Evolutionary conservation across 2,329 filamentous ascomycete species (phyloP).

Genomic region (Rhynchosporium secalis): DNA sequence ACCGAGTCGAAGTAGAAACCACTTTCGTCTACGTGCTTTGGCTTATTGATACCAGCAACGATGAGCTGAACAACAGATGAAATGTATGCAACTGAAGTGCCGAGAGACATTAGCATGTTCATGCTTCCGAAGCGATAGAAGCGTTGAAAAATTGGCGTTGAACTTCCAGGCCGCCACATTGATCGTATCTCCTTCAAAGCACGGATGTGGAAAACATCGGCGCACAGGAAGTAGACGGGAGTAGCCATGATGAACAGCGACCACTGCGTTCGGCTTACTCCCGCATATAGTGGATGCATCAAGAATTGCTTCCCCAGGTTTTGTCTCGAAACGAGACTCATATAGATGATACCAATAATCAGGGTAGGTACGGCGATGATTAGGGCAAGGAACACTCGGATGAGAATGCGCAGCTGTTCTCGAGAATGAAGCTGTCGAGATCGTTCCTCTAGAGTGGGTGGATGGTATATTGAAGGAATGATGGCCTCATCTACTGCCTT

Average conservation of each 20-base stretch:
- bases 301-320: constrained; percentile 63
- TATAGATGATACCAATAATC: constrained; percentile 85
- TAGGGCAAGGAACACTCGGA: constrained; percentile 69
- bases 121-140: constrained; percentile 96
- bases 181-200: constrained; percentile 76
- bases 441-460: constrained; percentile 80
- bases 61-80: constrained; percentile 79
- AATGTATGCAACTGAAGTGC: constrained; percentile 84
- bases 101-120: constrained; percentile 90
- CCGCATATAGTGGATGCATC: constrained; percentile 69
- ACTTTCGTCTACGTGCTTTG: constrained; percentile 46
- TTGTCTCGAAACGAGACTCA: constrained; percentile 69
- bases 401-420: constrained; percentile 67
- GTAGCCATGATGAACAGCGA: constrained; percentile 79
- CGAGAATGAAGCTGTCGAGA: constrained; percentile 69
- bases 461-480: constrained; percentile 69
- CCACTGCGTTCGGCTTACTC: constrained; percentile 76
- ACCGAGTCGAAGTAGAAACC: constrained; percentile 88
- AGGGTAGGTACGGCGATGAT: constrained; percentile 78
- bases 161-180: constrained; percentile 76
- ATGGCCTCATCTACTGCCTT: constrained; percentile 66
- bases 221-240: constrained; percentile 82
- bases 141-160: constrained; percentile 68
- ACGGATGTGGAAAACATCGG: constrained; percentile 79
- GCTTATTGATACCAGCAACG: constrained; percentile 49